Evolutionary conservation across 257 asterid species (phyloP).

Genomic region (Ophiorrhiza pumila): DNA sequence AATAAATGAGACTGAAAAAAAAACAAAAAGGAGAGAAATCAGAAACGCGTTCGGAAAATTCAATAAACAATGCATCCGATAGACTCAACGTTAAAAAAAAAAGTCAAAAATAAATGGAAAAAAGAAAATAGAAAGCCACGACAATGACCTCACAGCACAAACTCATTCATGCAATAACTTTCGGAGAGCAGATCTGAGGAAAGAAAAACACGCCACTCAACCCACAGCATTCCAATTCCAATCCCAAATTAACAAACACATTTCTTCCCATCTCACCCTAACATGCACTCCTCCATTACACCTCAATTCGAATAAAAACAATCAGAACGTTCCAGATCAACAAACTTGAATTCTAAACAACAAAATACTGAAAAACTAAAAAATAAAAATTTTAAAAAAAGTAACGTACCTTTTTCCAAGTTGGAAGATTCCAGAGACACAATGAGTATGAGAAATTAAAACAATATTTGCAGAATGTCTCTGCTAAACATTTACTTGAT

Average conservation of each 20-base stretch:
- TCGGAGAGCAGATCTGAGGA: neutral
- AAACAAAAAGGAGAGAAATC: neutral
- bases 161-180: conserved; percentile 11
- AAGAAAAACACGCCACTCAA: neutral
- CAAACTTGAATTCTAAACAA: neutral
- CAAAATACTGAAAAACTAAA: neutral
- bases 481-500: neutral
- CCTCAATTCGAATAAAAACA: no score
- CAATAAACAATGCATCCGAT: neutral
- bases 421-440: conserved; percentile 8
- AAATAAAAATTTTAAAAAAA: neutral
- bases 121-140: neutral
- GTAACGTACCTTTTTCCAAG: conserved; percentile 26
- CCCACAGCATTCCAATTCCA: conserved; percentile 13
- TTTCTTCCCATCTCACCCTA: conserved; percentile 11
- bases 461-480: neutral
- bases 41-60: neutral
- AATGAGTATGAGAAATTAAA: neutral
- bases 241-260: conserved; percentile 16
- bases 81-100: neutral
- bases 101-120: neutral
- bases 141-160: conserved; percentile 6
- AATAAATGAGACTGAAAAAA: neutral
- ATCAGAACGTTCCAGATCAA: conserved; percentile 33
- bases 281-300: conserved; percentile 4